Base-by-base conservation (phyloP, 495 filamentous ascomycete species). In the Stereocaulon alpinum region DNA sequence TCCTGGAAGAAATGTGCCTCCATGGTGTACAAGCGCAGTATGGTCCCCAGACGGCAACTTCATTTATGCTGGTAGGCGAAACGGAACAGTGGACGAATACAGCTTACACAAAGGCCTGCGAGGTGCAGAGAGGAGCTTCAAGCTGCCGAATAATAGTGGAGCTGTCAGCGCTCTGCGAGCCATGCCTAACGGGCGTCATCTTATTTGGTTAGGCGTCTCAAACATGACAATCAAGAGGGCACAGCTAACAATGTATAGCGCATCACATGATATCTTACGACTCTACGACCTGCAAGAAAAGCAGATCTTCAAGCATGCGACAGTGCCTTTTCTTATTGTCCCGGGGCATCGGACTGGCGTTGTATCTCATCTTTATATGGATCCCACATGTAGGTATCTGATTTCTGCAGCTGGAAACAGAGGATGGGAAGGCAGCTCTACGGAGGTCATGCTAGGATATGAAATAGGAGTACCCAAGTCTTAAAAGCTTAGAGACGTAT, bases 11-110 rank as follows among this genome's bases (percentile, higher is more conserved):
- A 86, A 86, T 54, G 84, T 86, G 7, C 91, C 94, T 3, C 93
- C 91, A 10, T 98, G 94, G 94, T 96, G 91, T 71, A 97, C 95
- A 86, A 89, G 86, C 61, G 90, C 89, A n/a, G 94, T 89, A 72
- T 98, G 94, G 93, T 91, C 86, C 61, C 91, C 91, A 2, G 87
- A 95, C 71, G 93, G 93, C 29, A 96, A 98, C 71, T 91, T 80
- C 71, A 90, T 98, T 58, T 98, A 95, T 71, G 90, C 87, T 17
- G 93, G 93, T 6, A 81, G 93, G 41, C 79, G 94, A 55, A 98
- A 97, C 71, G 87, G 89, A 56, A 95, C 89, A 0, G 93, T 98
- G 1, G 93, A 98, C 59, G 93, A 98, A 68, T 98, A 86, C 71
- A 88, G 80, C 70, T 74, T 97, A 45, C 89, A 93, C 72, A 91